Base-by-base conservation (phyloP, 2,329 filamentous ascomycete genomes). In the Tolypocladium nubicola region DNA sequence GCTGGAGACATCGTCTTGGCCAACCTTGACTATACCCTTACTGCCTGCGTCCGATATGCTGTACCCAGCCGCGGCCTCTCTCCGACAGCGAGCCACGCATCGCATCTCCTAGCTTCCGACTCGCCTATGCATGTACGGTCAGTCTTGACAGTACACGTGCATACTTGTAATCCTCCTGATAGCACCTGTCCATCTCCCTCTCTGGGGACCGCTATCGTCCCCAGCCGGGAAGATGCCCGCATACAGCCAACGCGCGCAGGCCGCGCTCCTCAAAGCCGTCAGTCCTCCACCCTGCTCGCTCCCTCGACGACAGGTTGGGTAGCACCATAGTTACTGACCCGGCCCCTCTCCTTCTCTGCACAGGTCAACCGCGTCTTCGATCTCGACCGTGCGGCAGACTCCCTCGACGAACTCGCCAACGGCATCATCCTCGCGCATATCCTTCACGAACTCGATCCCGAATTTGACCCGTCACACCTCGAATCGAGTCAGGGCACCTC, bases 181-280 rank as follows among this genome's bases (percentile, higher is more conserved):
- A 19, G 16, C 26, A 6, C 9, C 26, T 49, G 45, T 30, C 8
- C 45, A 49, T 19, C 45, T 49, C 26, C 26, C 45, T 10, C 26
- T 16, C 10, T 16, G 16, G 45, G 26, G 8, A 16, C 26, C 30
- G 9, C 40, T 47, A 21, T 37, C 30, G 38, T 45, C 30, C 16
- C 7, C 39, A 11, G 26, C 30, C 54, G 26, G 35, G 41, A 39
- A 57, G 53, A 76, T 75, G 73, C 71, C 74, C 26, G 50, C 59
- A 26, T 75, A 75, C 61, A 74, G 67, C 60, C 65, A 68, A 55
- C 69, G 70, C 62, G 76, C 77, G 68, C 79, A 81, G 72, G 71
- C 69, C 61, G 81, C 82, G 69, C 77, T 85, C 45, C 67, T 84
- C 54, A 78, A 78, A 70, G 83, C 82, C 72, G 79, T 83, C 66